A percentile compares a stretch with the other conserved stretches of the same genome.
These are phyloP conservation scores for Simplicillium aogashimaense DNA, from an alignment of 2,329 filamentous ascomycete genomes.

Conservation along the genomic window DNA sequence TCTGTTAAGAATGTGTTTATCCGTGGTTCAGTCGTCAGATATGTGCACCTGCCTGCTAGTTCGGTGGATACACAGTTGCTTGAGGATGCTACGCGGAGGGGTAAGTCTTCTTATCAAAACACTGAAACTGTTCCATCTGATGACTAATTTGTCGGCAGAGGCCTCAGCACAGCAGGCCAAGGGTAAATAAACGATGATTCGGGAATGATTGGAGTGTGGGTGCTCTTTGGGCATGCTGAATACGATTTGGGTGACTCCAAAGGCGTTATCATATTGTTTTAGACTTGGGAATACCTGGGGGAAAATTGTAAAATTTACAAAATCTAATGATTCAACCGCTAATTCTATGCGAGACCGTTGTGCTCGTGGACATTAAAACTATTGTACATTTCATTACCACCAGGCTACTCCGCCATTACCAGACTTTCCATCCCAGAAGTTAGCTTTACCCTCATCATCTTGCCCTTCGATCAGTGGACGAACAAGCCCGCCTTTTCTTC, in stretches of 20 bases:
- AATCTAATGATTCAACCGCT: too few relatives aligned
- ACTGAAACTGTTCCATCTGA: slow-evolving; percentile 1
- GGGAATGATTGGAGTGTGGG: too few relatives aligned
- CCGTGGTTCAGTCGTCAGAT: slow-evolving; percentile 82
- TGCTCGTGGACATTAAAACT: background rate
- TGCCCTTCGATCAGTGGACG: slow-evolving; percentile 29
- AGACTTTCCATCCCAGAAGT: slow-evolving; percentile 28
- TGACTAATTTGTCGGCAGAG: slow-evolving; percentile 26
- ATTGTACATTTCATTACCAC: slow-evolving; percentile 18
- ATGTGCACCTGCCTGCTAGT: slow-evolving; percentile 75
- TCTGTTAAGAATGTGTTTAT: slow-evolving; percentile 96
- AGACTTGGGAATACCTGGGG: too few relatives aligned
- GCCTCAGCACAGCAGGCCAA: slow-evolving; percentile 48
- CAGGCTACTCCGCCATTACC: slow-evolving; percentile 26
- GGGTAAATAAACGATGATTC: slow-evolving; percentile 30
- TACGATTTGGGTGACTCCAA: too few relatives aligned
- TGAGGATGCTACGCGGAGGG: slow-evolving; percentile 85
- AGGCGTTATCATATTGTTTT: too few relatives aligned
- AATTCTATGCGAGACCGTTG: too few relatives aligned
- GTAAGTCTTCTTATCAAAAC: slow-evolving; percentile 31
- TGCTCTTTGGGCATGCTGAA: too few relatives aligned
- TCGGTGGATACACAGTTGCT: slow-evolving; percentile 79
- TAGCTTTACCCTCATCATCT: slow-evolving; percentile 18
- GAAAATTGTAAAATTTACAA: too few relatives aligned
- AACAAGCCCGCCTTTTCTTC: slow-evolving; percentile 44